A percentile compares a stretch with the other conserved stretches of the same genome.
These are phyloP conservation scores for Macrocybe sp. DNA, from an alignment of 1,284 basidiomycete genomes.

Conservation along the genomic window DNA sequence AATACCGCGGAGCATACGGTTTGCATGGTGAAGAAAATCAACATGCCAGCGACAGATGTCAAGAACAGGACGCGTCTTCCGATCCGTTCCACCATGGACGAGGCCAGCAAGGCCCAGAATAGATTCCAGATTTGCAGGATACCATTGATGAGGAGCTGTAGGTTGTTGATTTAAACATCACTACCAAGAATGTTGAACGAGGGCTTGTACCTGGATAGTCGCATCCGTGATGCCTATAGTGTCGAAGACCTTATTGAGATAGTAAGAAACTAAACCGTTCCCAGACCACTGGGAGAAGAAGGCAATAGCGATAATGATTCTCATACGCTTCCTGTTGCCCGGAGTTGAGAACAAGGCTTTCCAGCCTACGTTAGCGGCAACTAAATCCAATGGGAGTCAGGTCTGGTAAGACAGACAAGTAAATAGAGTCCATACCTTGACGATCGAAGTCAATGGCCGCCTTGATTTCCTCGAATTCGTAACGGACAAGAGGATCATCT, in stretches of 20 bases:
- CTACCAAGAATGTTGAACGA: neutral
- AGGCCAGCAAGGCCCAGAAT: conserved; percentile 53
- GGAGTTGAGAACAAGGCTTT: conserved; percentile 49
- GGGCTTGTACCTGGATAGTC: conserved; percentile 40
- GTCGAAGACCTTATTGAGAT: conserved; percentile 67
- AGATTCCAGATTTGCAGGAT: conserved; percentile 76
- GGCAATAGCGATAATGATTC: conserved; percentile 63
- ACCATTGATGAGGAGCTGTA: conserved; percentile 63
- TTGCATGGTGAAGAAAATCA: conserved; percentile 64
- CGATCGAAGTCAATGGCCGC: conserved; percentile 64
- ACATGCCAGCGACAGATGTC: conserved; percentile 60
- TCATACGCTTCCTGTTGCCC: conserved; percentile 66
- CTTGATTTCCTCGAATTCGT: conserved; percentile 76
- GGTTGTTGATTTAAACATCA: neutral
- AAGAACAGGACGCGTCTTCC: conserved; percentile 68
- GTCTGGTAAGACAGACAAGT: neutral
- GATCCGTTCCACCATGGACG: conserved; percentile 52
- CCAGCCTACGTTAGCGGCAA: conserved; percentile 57
- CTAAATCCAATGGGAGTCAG: conserved; percentile 13
- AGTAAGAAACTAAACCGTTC: conserved; percentile 74
- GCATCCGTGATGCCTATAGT: conserved; percentile 66
- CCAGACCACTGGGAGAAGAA: conserved; percentile 77
- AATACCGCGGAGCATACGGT: conserved; percentile 68
- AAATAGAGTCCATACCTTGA: conserved; percentile 11
- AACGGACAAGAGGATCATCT: conserved; percentile 63